Conservation (phyloP, 352 stramenopile genomes). For the Phytophthora podocarpi region DNA sequence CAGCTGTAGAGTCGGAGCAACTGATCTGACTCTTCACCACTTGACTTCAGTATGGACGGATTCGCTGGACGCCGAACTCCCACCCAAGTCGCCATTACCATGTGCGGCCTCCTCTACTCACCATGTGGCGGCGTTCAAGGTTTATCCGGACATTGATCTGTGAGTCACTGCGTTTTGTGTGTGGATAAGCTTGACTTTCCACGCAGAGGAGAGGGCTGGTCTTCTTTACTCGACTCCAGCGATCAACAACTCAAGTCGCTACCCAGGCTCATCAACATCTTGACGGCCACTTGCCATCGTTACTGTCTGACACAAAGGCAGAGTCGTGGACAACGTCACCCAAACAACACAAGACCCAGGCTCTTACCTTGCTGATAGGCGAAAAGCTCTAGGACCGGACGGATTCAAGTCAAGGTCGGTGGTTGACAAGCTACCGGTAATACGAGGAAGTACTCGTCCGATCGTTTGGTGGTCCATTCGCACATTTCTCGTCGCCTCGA, state of each 20-base stretch:
- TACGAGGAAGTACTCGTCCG: slow-evolving; percentile 16
- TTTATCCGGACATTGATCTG: background rate
- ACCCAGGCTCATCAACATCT: slow-evolving; percentile 8
- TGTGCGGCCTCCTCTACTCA: slow-evolving; percentile 24
- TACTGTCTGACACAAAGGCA: slow-evolving; percentile 22
- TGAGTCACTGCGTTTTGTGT: slow-evolving; percentile 12
- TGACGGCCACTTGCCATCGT: slow-evolving; percentile 10
- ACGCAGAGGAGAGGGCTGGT: slow-evolving; percentile 14
- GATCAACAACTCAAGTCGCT: slow-evolving; percentile 22
- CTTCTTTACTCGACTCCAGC: background rate
- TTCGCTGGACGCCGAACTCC: slow-evolving; percentile 10
- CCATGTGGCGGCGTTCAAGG: slow-evolving; percentile 3
- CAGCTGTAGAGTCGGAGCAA: slow-evolving; percentile 18
- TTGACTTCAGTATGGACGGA: slow-evolving; percentile 15
- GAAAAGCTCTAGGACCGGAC: slow-evolving; percentile 11
- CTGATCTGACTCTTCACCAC: slow-evolving; percentile 22
- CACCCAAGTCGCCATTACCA: slow-evolving; percentile 23
- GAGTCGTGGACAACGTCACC: slow-evolving; percentile 14
- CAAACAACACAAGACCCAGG: background rate
- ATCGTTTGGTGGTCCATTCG: slow-evolving; percentile 20
- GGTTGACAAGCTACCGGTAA: slow-evolving; percentile 24
- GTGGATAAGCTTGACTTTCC: slow-evolving; percentile 4
- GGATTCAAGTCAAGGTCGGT: background rate
- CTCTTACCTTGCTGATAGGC: slow-evolving; percentile 23
- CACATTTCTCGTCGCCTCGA: slow-evolving; percentile 18